phyloP scores from a whole-genome alignment of 2,329 filamentous ascomycete genomes.

The Neofusicoccum umdonicola region DNA sequence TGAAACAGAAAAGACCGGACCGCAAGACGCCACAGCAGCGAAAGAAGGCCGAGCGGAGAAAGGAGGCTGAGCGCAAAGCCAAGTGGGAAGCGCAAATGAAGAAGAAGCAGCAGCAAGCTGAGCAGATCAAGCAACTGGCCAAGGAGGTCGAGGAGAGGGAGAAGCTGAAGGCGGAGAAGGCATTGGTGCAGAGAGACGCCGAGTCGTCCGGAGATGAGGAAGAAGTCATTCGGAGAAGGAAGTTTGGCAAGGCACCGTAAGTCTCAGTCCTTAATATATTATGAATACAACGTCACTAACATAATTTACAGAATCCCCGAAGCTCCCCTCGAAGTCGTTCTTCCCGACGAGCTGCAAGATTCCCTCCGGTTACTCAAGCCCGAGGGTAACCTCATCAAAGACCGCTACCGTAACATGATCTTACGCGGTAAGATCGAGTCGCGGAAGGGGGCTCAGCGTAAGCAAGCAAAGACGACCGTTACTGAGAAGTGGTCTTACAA shows the following conservation, averaged over 20 bases:
- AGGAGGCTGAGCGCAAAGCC: constrained; percentile 75
- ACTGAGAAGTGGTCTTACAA: constrained; percentile 99
- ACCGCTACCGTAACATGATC: constrained; percentile 85
- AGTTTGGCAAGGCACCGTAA: constrained; percentile 64
- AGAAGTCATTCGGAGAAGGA: constrained; percentile 61
- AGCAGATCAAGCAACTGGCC: constrained; percentile 69
- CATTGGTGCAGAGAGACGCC: constrained; percentile 28
- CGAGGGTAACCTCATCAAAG: constrained; percentile 91
- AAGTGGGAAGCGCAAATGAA: constrained; percentile 76
- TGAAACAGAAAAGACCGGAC: constrained; percentile 72
- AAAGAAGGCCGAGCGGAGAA: constrained; percentile 84
- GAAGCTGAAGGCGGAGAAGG: constrained; percentile 33
- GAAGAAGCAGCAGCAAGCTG: constrained; percentile 68
- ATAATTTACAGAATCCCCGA: constrained; percentile 62
- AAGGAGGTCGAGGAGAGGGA: constrained; percentile 62
- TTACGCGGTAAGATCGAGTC: constrained; percentile 87
- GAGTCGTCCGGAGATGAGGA: constrained; percentile 38
- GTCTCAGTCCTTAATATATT: constrained; percentile 19
- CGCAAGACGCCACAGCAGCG: constrained; percentile 83
- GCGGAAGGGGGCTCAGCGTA: constrained; percentile 75
- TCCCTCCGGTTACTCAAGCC: constrained; percentile 63
- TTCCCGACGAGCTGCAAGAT: constrained; percentile 51
- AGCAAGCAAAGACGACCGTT: constrained; percentile 74
- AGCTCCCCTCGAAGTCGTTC: constrained; percentile 52
- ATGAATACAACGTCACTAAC: neutral